Percentiles rank a stretch among this genome's conserved stretches.
Conservation (phyloP, 106 monocot genomes). For the Platanthera guangdongensis region DNA sequence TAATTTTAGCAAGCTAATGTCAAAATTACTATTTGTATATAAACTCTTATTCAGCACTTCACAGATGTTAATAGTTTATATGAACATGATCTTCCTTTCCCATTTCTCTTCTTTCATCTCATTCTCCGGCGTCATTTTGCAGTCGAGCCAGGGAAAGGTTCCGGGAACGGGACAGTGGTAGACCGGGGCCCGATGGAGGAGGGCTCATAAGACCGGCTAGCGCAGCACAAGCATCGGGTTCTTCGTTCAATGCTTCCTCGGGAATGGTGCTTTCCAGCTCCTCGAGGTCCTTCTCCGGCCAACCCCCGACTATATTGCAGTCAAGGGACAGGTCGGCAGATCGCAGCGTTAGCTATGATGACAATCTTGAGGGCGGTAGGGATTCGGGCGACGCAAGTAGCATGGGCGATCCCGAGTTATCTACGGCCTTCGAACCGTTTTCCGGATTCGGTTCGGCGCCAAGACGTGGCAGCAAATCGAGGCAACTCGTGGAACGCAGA, state of each 20-base stretch:
- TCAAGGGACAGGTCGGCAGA: constrained; percentile 48
- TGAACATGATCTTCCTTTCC: too few species aligned
- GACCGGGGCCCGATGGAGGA: constrained; percentile 38
- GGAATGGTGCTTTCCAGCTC: constrained; percentile 44
- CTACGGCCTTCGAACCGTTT: constrained; percentile 38
- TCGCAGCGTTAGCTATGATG: constrained; percentile 29
- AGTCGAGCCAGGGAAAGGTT: constrained; percentile 70
- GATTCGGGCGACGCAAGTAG: constrained; percentile 80
- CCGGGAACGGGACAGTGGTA: constrained; percentile 67
- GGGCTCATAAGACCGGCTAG: constrained; percentile 32
- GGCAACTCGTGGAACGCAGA: constrained; percentile 62
- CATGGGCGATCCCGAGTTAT: constrained; percentile 68
- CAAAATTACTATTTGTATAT: too few species aligned
- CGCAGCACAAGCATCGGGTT: constrained; percentile 8
- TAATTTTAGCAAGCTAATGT: too few species aligned
- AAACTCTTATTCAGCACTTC: too few species aligned
- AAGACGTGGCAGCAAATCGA: constrained; percentile 49
- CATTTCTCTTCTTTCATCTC: too few species aligned
- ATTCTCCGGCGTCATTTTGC: constrained; percentile 3
- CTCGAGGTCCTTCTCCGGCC: constrained; percentile 52
- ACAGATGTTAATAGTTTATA: too few species aligned
- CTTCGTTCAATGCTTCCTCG: constrained; percentile 10
- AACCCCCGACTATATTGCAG: constrained; percentile 74
- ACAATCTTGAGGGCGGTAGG: constrained; percentile 51
- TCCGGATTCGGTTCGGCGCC: constrained; percentile 19